Evolutionary conservation across 306 rosid genomes (phyloP), one percentile per base, ranked within the genome.

Genomic region (Fagus crenata): DNA sequence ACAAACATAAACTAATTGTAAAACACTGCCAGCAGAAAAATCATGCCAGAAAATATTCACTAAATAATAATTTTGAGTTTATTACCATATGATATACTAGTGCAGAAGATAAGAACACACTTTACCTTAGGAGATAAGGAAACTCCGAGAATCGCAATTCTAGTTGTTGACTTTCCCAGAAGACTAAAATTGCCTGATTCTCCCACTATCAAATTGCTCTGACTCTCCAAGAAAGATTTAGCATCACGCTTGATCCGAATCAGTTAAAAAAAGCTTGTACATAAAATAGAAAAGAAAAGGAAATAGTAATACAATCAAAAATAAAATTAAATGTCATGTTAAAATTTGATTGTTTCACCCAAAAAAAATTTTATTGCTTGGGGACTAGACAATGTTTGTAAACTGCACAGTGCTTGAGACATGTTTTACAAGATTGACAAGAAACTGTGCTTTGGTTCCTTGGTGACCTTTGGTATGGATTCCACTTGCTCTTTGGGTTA

Each of bases 61-160:
- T 51, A 68, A 13, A 59, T 74, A 77, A 53, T 22, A 18, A 36
- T 18, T 55, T 74, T n/a, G 51, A 43, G 31, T 4, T n/a, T 69
- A 39, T 83, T 22, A 13, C 67, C 67, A 77, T 7, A 76, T 60
- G 74, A 55, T 58, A 72, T 80, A 67, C 39, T 31, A 42, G 53
- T 9, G 46, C 18, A 70, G 35, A 64, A 79, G 73, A 8, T 78
- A 43, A 75, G 71, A 75, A 22, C 72, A 68, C 42, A 31, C 13
- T 31, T 59, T 78, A 95, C 98, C 95, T 81, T 87, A 5, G 86
- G 71, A 75, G 84, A 78, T 75, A 83, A 88, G 67, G 96, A 67
- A 81, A 89, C 86, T 71, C 93, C 90, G 63, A 95, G 93, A 84
- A 95, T 83, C 64, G 90, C 97, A 73, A 95, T 85, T 88, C 97